Percentiles rank a stretch among this genome's conserved stretches.
Conservation (phyloP, 2,329 filamentous ascomycete genomes). For the Ophiosphaerella herpotricha region DNA sequence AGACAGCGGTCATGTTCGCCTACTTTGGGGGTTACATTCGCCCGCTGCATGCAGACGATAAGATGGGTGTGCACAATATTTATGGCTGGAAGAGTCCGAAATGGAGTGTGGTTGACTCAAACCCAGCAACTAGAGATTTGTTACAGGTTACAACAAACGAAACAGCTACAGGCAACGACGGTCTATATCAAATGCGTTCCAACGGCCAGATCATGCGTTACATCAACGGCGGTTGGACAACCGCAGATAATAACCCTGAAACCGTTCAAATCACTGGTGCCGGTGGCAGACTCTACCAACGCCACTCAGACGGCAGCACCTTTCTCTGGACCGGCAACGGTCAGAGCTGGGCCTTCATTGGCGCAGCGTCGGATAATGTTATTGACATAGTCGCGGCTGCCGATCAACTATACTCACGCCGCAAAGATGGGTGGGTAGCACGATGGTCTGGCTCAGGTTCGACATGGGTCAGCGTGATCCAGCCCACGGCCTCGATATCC, state of each 20-base stretch:
- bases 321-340: conserved; percentile 25
- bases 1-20: conserved; percentile 35
- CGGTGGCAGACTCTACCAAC: conserved; percentile 29
- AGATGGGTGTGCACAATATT: conserved; percentile 31
- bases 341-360: conserved; percentile 28
- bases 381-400: conserved; percentile 33
- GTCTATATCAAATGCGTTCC: conserved; percentile 34
- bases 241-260: conserved; percentile 29
- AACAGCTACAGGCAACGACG: conserved; percentile 15
- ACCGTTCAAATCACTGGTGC: conserved; percentile 35
- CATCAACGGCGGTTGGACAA: conserved; percentile 21
- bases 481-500: conserved; percentile 18
- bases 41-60: conserved; percentile 31
- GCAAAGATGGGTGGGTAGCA: conserved; percentile 35
- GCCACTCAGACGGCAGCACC: conserved; percentile 32
- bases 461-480: conserved; percentile 28
- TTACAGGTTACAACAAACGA: conserved; percentile 23
- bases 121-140: conserved; percentile 18
- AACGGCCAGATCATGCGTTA: conserved; percentile 30
- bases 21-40: conserved; percentile 30
- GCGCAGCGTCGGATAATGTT: conserved; percentile 23
- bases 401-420: conserved; percentile 33
- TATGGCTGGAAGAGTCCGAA: conserved; percentile 36
- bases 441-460: conserved; percentile 28
- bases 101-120: conserved; percentile 30